Evolutionary conservation across 2,329 filamentous ascomycete species (phyloP).

Genomic region (Davidsoniella australis): DNA sequence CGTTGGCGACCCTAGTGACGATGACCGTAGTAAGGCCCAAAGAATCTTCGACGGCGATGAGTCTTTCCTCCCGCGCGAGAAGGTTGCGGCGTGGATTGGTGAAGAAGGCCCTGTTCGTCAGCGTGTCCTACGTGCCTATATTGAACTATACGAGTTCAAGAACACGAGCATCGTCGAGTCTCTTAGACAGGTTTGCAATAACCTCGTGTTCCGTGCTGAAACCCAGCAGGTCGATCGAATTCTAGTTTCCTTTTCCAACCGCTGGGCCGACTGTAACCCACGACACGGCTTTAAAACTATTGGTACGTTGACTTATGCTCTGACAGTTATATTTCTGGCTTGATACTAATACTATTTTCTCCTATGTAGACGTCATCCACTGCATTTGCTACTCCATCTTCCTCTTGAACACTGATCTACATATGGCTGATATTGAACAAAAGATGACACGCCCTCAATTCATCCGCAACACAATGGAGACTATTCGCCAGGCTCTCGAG

Average conservation of each 20-base stretch:
- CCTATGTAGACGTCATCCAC: constrained; percentile 64
- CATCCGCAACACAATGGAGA: constrained; percentile 88
- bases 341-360: constrained; percentile 18
- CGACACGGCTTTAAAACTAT: constrained; percentile 81
- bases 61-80: constrained; percentile 59
- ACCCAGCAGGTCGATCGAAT: constrained; percentile 95
- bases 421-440: constrained; percentile 83
- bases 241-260: constrained; percentile 67
- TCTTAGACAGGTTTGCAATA: constrained; percentile 64
- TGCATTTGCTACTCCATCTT: constrained; percentile 95
- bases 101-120: constrained; percentile 47
- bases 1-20: constrained; percentile 42
- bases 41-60: constrained; percentile 76
- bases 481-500: constrained; percentile 58
- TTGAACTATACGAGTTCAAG: constrained; percentile 79
- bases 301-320: constrained; percentile 34
- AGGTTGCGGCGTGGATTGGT: constrained; percentile 78
- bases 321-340: neutral
- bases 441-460: constrained; percentile 96
- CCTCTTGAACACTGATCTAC: constrained; percentile 86
- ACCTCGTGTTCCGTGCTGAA: constrained; percentile 72
- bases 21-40: constrained; percentile 61
- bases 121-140: constrained; percentile 56
- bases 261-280: constrained; percentile 89
- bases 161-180: constrained; percentile 64